A percentile compares a stretch with the other conserved stretches of the same genome.
phyloP scores from a whole-genome alignment of 2,329 filamentous ascomycete genomes.

The Aspergillus costaricaensis region DNA sequence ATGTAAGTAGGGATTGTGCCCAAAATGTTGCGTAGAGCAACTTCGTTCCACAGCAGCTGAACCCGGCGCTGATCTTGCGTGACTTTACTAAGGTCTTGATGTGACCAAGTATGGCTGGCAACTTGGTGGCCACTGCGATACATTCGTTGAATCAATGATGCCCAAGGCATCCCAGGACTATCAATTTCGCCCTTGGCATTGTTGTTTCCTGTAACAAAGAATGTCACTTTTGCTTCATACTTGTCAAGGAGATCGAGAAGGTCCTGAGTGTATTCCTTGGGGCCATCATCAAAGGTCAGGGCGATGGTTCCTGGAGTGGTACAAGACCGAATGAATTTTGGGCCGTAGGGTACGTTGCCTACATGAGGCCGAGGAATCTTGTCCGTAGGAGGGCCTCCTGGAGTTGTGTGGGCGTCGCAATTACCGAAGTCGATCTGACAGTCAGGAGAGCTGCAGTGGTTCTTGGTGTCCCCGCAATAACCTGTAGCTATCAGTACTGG shows the following conservation, averaged over 20 bases:
- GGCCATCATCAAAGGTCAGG: slow-evolving; percentile 69
- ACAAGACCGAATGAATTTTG: slow-evolving; percentile 41
- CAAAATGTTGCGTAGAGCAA: slow-evolving; percentile 50
- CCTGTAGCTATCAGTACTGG: slow-evolving; percentile 27
- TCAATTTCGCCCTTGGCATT: slow-evolving; percentile 50
- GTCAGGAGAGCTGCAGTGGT: slow-evolving; percentile 44
- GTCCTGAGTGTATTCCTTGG: slow-evolving; percentile 61
- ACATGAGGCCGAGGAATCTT: slow-evolving; percentile 38
- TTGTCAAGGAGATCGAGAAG: slow-evolving; percentile 62
- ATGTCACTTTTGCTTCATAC: slow-evolving; percentile 66
- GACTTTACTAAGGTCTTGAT: slow-evolving; percentile 49
- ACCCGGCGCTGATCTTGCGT: slow-evolving; percentile 37
- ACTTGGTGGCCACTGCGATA: slow-evolving; percentile 51
- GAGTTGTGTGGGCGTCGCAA: slow-evolving; percentile 40
- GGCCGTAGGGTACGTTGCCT: slow-evolving; percentile 41
- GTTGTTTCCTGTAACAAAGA: slow-evolving; percentile 61
- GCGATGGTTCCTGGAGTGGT: slow-evolving; percentile 61
- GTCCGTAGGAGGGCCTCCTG: slow-evolving; percentile 38
- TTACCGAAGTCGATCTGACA: slow-evolving; percentile 43
- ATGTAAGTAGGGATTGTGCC: slow-evolving; percentile 56
- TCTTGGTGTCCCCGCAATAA: slow-evolving; percentile 40
- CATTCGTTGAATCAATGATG: slow-evolving; percentile 45
- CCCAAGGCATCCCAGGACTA: slow-evolving; percentile 43
- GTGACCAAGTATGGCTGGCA: slow-evolving; percentile 56
- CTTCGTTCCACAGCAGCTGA: slow-evolving; percentile 52